Base-by-base conservation (phyloP, 139 green algal genomes). In the Chlorella sorokiniana region DNA sequence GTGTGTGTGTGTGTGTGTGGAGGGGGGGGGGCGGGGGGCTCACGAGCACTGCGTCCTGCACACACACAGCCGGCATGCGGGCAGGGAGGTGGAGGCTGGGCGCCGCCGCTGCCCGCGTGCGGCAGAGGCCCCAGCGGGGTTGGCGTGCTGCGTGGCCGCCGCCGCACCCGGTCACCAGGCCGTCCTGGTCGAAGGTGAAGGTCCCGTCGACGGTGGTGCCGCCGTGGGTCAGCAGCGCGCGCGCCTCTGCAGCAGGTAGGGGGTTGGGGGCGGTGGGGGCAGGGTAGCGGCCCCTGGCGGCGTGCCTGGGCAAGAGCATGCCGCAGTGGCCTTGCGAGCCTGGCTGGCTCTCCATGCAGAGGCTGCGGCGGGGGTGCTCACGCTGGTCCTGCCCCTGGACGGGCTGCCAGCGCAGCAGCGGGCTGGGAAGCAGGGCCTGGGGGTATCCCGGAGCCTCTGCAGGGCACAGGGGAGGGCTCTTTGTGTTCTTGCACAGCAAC, bases 361-460 rank as follows among this genome's bases (percentile, higher is more conserved):
- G n/a, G 10, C 27, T 40, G 61, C 27, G 3, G n/a, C 16, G 29
- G 10, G 22, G 10, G 22, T 10, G 51, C 65, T 8, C 67, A 73
- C 67, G 11, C 18, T 73, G 52, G 8, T 73, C 67, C 1, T 1
- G 22, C 1, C 67, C 38, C 38, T 27, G 18, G 33, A 73, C 67
- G 9, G 67, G 38, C 67, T 54, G 38, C 67, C 67, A 73, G 11
- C 38, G 16, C 35, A 73, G 11, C 38, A 51, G 33, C 1, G 37
- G 11, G 38, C 38, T 73, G 37, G 67, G 67, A 37, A 73, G 67
- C 67, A 73, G 40, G n/a, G 67, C 67, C 8, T 44, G 67, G 38
- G 67, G 67, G 67, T 51, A 73, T 9, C 67, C 67, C 1, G 67
- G 67, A 38, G 67, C 40, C 35, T 73, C 67, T 73, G 67, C 67